Evolutionary conservation across 2,329 filamentous ascomycete species (phyloP), one percentile per base, ranked within the genome.

Genomic region (Microcyclosporella mali): DNA sequence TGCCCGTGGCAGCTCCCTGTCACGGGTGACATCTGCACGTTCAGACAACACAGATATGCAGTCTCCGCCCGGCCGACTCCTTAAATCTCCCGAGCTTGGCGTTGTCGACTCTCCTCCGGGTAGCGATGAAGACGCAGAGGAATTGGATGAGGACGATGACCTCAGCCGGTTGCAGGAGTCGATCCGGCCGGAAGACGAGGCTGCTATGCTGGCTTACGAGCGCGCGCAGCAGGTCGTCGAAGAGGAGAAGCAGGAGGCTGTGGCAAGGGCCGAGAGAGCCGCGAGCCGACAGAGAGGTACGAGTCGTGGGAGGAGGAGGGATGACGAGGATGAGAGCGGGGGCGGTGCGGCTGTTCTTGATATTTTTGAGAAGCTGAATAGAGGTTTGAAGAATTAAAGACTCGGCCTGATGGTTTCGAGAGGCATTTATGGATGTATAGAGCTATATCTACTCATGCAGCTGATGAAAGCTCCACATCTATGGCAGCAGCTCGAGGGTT

Each of bases 41-140:
- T 57, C 54, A 12, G 54, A 57, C 8, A 31, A 46, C 12, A 52
- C 50, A 33, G 33, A 42, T 8, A 44, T 68, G 60, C 1, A 70
- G 71, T 31, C 69, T 70, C 53, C 75, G 73, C 56, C 11, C 72
- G 76, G 25, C 69, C 51, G 58, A 3, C 33, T 65, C 8, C 46
- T 65, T 25, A 62, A 62, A 45, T 62, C 58, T 4, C 63, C 63
- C 2, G 55, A 60, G 6, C 44, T 63, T 12, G 47, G 54, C 15
- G 54, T 53, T 6, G 51, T 61, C 3, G 58, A 61, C 39, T 53
- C 49, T 2, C 57, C 59, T n/a, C 34, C 39, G 17, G 43, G 43
- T 21, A 48, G 43, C 17, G 51, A 55, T n/a, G 55, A 57, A 17
- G 56, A 57, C 14, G 50, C 37, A 14, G 52, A 57, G n/a, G 50